A percentile compares a stretch with the other conserved stretches of the same genome.
Conservation (phyloP, 768 basidiomycete genomes). For the Boletus barrowsii region DNA sequence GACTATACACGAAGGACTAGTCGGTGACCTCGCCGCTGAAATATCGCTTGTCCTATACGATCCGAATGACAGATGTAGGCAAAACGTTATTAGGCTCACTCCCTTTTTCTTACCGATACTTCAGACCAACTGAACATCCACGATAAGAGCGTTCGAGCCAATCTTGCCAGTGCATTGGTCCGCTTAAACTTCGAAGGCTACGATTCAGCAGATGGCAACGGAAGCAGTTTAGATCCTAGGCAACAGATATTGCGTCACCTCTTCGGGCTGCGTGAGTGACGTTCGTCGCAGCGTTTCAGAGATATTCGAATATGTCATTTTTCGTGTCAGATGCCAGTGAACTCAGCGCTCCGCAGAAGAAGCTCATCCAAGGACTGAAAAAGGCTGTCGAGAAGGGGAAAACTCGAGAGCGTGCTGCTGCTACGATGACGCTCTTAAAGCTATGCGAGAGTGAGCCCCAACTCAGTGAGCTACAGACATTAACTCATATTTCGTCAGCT, state of each 20-base stretch:
- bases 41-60: constrained; percentile 16
- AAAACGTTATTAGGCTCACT: neutral
- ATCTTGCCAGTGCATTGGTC: neutral
- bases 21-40: constrained; percentile 24
- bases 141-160: neutral
- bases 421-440: no score
- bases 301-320: no score
- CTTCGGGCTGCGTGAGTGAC: neutral
- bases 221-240: neutral
- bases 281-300: neutral
- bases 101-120: neutral
- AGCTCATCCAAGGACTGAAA: no score
- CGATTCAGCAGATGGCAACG: neutral
- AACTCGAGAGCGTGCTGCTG: no score
- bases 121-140: constrained; percentile 1
- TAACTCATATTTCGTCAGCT: constrained; percentile 8
- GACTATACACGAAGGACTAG: neutral
- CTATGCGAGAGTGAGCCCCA: no score
- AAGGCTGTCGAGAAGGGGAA: no score
- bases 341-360: no score
- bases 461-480: neutral
- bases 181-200: neutral
- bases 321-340: no score
- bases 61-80: constrained; percentile 1
- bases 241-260: neutral